Conservation (phyloP, 2,329 filamentous ascomycete species). For the Aureobasidium sp. region DNA sequence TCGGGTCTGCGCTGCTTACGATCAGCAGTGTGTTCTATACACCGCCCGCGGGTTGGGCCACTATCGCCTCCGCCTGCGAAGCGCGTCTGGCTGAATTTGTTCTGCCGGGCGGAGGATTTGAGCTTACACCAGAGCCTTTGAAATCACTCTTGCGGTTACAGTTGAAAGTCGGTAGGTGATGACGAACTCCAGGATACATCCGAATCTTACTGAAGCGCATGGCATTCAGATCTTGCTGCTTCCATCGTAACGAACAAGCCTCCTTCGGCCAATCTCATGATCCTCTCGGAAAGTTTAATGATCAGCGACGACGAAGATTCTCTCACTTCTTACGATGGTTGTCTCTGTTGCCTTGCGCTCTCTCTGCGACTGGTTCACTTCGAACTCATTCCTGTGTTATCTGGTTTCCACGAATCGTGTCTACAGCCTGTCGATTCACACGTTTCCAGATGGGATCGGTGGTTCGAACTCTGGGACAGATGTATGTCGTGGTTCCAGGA, state of each 20-base stretch:
- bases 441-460: not conserved
- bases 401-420: not conserved
- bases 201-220: not conserved
- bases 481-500: constrained; percentile 8
- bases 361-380: constrained; percentile 2
- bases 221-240: not conserved
- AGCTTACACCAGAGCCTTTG: not conserved
- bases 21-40: not conserved
- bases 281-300: not conserved
- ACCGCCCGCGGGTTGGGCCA: not conserved
- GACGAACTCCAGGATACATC: not conserved
- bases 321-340: not conserved
- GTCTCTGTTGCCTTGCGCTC: constrained; percentile 4
- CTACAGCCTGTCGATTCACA: not conserved
- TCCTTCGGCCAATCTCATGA: not conserved
- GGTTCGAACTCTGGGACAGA: constrained; percentile 4
- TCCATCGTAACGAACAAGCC: not conserved
- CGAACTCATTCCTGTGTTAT: not conserved
- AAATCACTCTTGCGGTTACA: constrained; percentile 5
- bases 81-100: not conserved
- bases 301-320: not conserved
- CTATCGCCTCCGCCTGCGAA: not conserved
- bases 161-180: not conserved
- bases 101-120: not conserved
- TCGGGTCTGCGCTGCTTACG: not conserved